These are phyloP conservation scores for Helotiales sp. DNA, from an alignment of 2,329 filamentous ascomycete genomes.

Conservation along the genomic window DNA sequence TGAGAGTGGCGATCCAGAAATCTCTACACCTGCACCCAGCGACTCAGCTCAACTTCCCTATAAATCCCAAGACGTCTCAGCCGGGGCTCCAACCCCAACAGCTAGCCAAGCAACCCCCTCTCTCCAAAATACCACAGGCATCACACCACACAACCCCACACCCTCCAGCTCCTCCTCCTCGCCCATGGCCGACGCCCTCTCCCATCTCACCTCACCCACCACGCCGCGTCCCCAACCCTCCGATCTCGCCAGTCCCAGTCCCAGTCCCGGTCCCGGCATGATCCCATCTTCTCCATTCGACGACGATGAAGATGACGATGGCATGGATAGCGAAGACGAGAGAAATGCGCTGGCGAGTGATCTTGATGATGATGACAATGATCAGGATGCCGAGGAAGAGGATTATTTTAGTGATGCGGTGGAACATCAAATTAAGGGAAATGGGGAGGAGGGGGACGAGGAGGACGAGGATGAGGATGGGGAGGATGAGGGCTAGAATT, in stretches of 20 bases:
- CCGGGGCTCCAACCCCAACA: not conserved
- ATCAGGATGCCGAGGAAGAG: too few species aligned
- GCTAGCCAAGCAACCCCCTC: not conserved
- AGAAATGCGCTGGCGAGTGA: not conserved
- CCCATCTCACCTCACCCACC: not conserved
- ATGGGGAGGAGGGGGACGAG: not conserved
- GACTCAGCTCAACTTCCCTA: not conserved
- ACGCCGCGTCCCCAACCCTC: not conserved
- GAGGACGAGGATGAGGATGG: not conserved
- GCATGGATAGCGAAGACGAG: not conserved
- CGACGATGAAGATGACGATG: not conserved
- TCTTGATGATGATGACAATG: not conserved
- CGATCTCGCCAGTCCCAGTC: too few species aligned
- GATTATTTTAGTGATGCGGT: not conserved
- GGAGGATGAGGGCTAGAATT: not conserved
- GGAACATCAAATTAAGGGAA: not conserved
- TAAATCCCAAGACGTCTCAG: too few species aligned
- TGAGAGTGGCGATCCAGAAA: not conserved
- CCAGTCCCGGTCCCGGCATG: too few species aligned
- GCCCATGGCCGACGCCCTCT: not conserved
- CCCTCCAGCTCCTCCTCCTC: too few species aligned
- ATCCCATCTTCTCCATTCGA: too few species aligned
- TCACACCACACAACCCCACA: not conserved
- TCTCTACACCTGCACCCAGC: not conserved
- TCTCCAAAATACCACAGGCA: not conserved